Base-by-base conservation (phyloP, 2,329 filamentous ascomycete genomes). In the Penicillium sp. region DNA sequence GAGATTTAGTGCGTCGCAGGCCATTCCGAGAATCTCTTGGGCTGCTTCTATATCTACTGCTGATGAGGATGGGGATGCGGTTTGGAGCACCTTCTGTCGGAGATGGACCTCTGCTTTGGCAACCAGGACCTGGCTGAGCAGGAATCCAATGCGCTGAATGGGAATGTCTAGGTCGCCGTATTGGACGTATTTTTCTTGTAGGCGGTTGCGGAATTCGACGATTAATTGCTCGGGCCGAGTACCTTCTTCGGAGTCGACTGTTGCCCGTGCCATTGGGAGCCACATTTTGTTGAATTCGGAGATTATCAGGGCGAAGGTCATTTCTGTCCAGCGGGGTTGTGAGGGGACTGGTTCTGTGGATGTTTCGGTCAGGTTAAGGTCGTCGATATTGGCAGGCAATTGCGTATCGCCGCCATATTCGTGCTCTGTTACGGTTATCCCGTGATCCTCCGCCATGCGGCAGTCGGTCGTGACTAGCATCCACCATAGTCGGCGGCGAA, bases 401-500 rank as follows among this genome's bases (percentile, higher is more conserved):
- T 59, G 51, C 3, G 63, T 61, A 58, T 83, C 81, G 55, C 78
- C 81, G 53, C 78, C 81, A 18, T 52, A 51, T 6, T 62, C 50
- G 75, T 74, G 58, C 77, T 82, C 78, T 1, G 75, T 78, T 1
- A 79, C 75, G 60, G 80, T 78, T 40, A 79, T 78, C 0, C 84
- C 84, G 57, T 85, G 82, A 54, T 85, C 83, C 59, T 86, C 84
- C 2, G 80, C 80, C 1, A 81, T 78, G 46, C 82, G 72, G 78
- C 76, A 47, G 20, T 67, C 65, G 7, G 59, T 62, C 1, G 58
- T 54, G 40, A 80, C 78, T 0, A 86, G 72, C 54, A 80, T 78
- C 79, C 81, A 83, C 81, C 81, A 83, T 7, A 83, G 68, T 14
- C 81, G 71, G 23, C 81, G 75, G 1, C 81, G 75, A 67, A 83